A percentile compares a stretch with the other conserved stretches of the same genome.
These are phyloP conservation scores for Fusarium pseudonygamai DNA, from an alignment of 2,329 filamentous ascomycete genomes.

Conservation along the genomic window DNA sequence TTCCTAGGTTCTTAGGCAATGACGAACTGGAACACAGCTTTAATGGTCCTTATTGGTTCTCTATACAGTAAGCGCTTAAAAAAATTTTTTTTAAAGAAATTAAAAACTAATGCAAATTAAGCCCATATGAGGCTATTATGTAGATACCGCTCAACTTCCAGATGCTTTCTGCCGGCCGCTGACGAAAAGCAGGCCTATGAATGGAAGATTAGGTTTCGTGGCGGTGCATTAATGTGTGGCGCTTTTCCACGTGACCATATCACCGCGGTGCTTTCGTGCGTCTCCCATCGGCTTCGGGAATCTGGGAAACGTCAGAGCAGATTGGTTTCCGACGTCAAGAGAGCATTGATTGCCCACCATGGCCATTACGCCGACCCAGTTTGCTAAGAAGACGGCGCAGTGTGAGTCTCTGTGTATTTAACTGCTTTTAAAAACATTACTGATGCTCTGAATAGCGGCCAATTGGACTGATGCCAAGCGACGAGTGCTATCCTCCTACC, in stretches of 20 bases:
- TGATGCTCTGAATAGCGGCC: conserved; percentile 69
- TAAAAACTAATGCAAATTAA: background rate
- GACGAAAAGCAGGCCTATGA: conserved; percentile 36
- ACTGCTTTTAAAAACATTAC: conserved; percentile 30
- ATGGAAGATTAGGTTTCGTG: conserved; percentile 32
- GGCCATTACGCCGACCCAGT: conserved; percentile 93
- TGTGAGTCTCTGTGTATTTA: conserved; percentile 63
- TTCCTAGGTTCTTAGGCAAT: background rate
- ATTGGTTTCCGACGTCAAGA: conserved; percentile 39
- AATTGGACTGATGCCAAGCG: conserved; percentile 90
- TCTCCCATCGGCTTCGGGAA: conserved; percentile 37
- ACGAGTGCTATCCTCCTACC: conserved; percentile 88
- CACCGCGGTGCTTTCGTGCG: conserved; percentile 37
- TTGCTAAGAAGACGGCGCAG: conserved; percentile 81
- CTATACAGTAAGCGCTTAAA: background rate
- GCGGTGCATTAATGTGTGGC: conserved; percentile 37
- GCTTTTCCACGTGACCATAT: conserved; percentile 43
- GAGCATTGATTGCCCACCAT: conserved; percentile 64
- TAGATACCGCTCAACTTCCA: background rate
- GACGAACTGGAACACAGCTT: background rate
- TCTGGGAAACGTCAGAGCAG: conserved; percentile 46
- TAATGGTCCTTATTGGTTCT: background rate
- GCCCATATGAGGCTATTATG: background rate
- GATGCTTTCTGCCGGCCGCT: conserved; percentile 7
- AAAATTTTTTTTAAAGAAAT: too few relatives aligned